A percentile compares a stretch with the other conserved stretches of the same genome.
phyloP scores from a whole-genome alignment of 371 early-diverging fungal genomes.

The Batrachochytrium dendrobatidis region DNA sequence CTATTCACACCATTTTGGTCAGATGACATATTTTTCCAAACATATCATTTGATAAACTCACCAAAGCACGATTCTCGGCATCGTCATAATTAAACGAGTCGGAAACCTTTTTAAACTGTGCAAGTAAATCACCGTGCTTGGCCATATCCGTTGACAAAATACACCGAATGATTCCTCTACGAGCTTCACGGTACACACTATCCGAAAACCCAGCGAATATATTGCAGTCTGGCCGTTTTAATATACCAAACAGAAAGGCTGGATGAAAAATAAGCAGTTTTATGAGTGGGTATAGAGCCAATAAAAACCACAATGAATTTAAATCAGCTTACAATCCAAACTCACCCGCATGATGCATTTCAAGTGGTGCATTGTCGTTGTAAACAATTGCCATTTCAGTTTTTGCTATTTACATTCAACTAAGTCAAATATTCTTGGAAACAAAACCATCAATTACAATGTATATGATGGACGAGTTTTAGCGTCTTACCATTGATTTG shows the following conservation, averaged over 20 bases:
- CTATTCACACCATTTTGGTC: constrained; percentile 9
- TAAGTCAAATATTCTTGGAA: neutral
- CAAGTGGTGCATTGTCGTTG: constrained; percentile 41
- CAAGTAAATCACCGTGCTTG: constrained; percentile 37
- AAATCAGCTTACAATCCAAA: neutral
- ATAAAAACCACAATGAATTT: neutral
- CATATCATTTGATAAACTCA: constrained; percentile 7
- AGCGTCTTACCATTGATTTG: constrained; percentile 30
- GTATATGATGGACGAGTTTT: neutral
- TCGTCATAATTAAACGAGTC: constrained; percentile 33
- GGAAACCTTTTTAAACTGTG: constrained; percentile 27
- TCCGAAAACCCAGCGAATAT: constrained; percentile 26
- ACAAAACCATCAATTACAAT: neutral
- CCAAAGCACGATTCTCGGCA: constrained; percentile 30
- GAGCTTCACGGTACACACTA: constrained; percentile 19
- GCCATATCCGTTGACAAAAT: constrained; percentile 45
- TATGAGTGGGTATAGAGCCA: neutral
- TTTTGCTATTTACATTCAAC: constrained; percentile 13
- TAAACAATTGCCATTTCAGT: constrained; percentile 41
- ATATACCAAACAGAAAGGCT: constrained; percentile 36
- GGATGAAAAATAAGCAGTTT: neutral
- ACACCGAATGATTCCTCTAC: constrained; percentile 34
- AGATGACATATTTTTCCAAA: neutral
- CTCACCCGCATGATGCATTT: constrained; percentile 40
- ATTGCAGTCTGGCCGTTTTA: constrained; percentile 28